These are phyloP conservation scores for Hemileccinum impolitum DNA, from an alignment of 768 basidiomycete genomes.

Conservation along the genomic window DNA sequence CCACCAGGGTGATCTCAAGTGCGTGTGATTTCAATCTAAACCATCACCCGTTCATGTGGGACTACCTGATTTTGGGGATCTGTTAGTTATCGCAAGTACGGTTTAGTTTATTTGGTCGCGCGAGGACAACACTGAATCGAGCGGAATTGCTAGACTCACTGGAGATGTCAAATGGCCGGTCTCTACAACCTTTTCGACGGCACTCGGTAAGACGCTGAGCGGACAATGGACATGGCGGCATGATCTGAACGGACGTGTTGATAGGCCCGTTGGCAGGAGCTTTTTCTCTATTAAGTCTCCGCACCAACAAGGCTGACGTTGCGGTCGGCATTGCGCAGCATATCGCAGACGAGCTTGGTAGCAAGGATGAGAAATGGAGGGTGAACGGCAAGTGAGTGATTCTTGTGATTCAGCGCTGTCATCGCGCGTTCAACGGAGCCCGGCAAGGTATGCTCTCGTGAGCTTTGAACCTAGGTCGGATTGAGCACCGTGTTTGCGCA, in stretches of 20 bases:
- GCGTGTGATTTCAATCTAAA: constrained; percentile 27
- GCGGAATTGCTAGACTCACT: constrained; percentile 56
- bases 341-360: constrained; percentile 64
- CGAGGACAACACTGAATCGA: constrained; percentile 1
- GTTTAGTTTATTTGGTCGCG: neutral
- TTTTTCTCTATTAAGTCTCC: constrained; percentile 78
- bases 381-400: constrained; percentile 66
- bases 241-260: constrained; percentile 3
- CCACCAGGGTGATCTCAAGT: constrained; percentile 87
- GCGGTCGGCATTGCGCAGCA: constrained; percentile 74
- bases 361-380: constrained; percentile 68
- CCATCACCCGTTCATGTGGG: neutral
- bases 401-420: neutral
- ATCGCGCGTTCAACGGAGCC: neutral
- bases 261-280: constrained; percentile 73
- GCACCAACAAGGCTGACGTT: constrained; percentile 96
- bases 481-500: neutral
- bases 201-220: constrained; percentile 51
- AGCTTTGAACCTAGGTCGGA: constrained; percentile 25
- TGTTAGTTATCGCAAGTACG: constrained; percentile 79
- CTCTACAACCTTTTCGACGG: constrained; percentile 68
- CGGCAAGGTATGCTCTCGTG: constrained; percentile 29
- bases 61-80: constrained; percentile 2
- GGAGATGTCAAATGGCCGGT: constrained; percentile 88
- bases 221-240: neutral